Evolutionary conservation across 371 early-diverging fungal genomes (phyloP).

Genomic region (Nematocida displodere): DNA sequence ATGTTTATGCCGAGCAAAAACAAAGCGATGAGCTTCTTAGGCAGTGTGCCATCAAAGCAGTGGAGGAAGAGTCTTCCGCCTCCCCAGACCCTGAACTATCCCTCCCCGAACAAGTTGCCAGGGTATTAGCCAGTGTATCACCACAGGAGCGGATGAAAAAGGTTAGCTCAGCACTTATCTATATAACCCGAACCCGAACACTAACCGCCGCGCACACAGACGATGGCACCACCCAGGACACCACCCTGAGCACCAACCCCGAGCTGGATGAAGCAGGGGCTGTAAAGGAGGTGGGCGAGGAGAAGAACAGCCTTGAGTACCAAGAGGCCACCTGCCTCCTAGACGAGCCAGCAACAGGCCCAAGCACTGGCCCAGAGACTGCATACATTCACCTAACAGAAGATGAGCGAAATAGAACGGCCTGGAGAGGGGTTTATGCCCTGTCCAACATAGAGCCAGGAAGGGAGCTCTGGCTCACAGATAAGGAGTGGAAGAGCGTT

Average conservation of each 20-base stretch:
- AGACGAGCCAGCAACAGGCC: neutral
- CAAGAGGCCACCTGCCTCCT: neutral
- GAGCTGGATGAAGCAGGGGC: neutral
- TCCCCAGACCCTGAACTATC: neutral
- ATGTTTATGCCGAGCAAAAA: slow-evolving; percentile 35
- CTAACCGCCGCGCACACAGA: neutral
- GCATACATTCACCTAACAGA: neutral
- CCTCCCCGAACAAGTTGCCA: neutral
- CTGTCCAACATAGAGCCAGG: slow-evolving; percentile 59
- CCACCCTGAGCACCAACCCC: neutral
- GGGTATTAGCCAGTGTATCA: neutral
- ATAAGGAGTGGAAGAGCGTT: slow-evolving; percentile 62
- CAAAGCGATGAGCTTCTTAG: slow-evolving; percentile 27
- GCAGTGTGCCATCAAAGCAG: slow-evolving; percentile 2
- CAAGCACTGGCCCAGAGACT: neutral
- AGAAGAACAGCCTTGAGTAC: neutral
- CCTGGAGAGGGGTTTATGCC: slow-evolving; percentile 52
- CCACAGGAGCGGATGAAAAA: slow-evolving; percentile 23
- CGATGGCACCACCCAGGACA: neutral
- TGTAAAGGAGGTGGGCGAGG: neutral
- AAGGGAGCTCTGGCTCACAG: slow-evolving; percentile 65
- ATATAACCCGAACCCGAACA: slow-evolving; percentile 13
- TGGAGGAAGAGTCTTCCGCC: neutral
- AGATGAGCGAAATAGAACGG: slow-evolving; percentile 5
- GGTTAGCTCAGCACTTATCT: slow-evolving; percentile 17